Percentiles rank a stretch among this genome's conserved stretches.
Conservation (phyloP, 805 yeast species). For the Kodamaea laetipori region DNA sequence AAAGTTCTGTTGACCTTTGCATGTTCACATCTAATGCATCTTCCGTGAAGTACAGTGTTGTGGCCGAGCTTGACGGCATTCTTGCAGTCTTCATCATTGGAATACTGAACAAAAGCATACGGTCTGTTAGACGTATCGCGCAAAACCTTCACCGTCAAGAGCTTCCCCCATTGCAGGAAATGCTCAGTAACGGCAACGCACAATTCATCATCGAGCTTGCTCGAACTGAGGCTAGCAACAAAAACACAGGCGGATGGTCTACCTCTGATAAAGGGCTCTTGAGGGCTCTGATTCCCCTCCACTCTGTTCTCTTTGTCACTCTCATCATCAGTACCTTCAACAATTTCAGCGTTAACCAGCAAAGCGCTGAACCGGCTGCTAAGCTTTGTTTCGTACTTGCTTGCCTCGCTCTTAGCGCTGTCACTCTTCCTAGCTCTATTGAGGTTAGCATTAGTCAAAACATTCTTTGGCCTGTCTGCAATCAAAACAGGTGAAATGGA, state of each 20-base stretch:
- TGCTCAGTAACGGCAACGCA: constrained; percentile 67
- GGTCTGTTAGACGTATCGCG: constrained; percentile 82
- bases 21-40: constrained; percentile 81
- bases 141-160: constrained; percentile 75
- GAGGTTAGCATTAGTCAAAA: background rate
- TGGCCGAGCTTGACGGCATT: constrained; percentile 70
- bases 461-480: constrained; percentile 7
- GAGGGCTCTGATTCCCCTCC: background rate
- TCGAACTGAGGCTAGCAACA: constrained; percentile 78
- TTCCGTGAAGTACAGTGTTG: constrained; percentile 66
- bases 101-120: constrained; percentile 89
- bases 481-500: constrained; percentile 3
- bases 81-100: constrained; percentile 67
- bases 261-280: constrained; percentile 39
- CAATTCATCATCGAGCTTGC: constrained; percentile 68
- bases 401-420: background rate
- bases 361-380: too few species aligned
- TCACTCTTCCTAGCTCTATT: background rate
- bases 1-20: constrained; percentile 91
- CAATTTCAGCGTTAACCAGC: background rate
- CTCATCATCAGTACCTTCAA: background rate
- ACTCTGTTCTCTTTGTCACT: background rate
- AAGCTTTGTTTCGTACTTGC: background rate
- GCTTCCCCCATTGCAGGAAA: constrained; percentile 69
- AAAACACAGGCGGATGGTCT: constrained; percentile 86